These are phyloP conservation scores for Babesia ovata DNA, from an alignment of 169 alveolate species.

Conservation along the genomic window DNA sequence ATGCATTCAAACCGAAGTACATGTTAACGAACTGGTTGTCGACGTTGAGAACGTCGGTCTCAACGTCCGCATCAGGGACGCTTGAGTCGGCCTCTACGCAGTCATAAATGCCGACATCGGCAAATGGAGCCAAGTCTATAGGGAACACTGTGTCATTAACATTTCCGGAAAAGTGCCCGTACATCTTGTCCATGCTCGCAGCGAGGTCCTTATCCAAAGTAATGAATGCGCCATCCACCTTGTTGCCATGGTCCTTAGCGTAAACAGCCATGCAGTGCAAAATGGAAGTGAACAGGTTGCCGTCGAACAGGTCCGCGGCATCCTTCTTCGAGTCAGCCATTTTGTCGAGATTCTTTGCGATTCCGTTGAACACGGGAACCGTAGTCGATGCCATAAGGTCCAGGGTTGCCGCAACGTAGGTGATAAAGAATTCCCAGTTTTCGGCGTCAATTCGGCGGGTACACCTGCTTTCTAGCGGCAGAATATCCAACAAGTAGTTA, in stretches of 20 bases:
- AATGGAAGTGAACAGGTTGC: conserved; percentile 57
- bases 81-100: background rate
- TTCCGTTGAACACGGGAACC: conserved; percentile 16
- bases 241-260: conserved; percentile 36
- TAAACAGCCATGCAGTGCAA: conserved; percentile 33
- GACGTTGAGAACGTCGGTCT: background rate
- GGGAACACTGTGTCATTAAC: conserved; percentile 27
- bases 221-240: conserved; percentile 38
- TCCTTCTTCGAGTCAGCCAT: conserved; percentile 26
- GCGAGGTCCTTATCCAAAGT: conserved; percentile 6
- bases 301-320: conserved; percentile 58
- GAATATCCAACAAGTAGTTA: conserved; percentile 42
- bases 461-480: conserved; percentile 45
- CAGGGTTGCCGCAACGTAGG: conserved; percentile 50
- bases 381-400: conserved; percentile 52
- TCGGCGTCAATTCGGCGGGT: conserved; percentile 42
- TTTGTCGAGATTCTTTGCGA: conserved; percentile 1
- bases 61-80: background rate
- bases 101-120: conserved; percentile 16
- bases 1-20: conserved; percentile 35
- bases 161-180: conserved; percentile 31
- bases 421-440: conserved; percentile 49
- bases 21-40: conserved; percentile 52
- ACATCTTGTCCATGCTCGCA: conserved; percentile 30
- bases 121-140: conserved; percentile 28